A percentile compares a stretch with the other conserved stretches of the same genome.
phyloP scores from a whole-genome alignment of 164 flowering plant species.

The Annona squamosa region DNA sequence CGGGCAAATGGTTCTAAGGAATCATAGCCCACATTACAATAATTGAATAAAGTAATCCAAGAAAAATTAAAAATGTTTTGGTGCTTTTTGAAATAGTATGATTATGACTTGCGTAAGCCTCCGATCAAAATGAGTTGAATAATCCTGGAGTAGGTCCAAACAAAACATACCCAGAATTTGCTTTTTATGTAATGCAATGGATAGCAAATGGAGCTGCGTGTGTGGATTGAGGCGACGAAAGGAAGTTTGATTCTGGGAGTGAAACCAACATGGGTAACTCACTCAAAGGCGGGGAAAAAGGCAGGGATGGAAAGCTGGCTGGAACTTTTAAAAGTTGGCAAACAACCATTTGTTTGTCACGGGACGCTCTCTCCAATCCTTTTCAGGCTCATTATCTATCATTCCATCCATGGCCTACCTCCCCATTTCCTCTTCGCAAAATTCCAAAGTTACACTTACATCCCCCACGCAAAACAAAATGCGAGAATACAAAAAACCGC shows the following conservation, averaged over 20 bases:
- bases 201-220: too few relatives aligned
- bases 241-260: neutral
- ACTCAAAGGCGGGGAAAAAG: neutral
- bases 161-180: too few relatives aligned
- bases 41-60: too few relatives aligned
- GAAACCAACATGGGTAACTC: neutral
- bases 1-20: too few relatives aligned
- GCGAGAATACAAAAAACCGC: conserved; percentile 32
- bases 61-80: too few relatives aligned
- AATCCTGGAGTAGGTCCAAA: too few relatives aligned
- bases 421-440: neutral
- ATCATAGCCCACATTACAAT: too few relatives aligned
- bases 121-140: too few relatives aligned
- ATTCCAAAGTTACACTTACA: conserved; percentile 9
- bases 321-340: neutral
- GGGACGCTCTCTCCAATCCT: neutral
- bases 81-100: too few relatives aligned
- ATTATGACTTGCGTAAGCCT: too few relatives aligned
- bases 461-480: conserved; percentile 23
- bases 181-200: too few relatives aligned
- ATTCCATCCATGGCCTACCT: neutral
- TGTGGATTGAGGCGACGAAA: too few relatives aligned
- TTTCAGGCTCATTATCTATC: conserved; percentile 3
- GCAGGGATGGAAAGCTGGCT: neutral
- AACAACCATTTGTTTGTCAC: conserved; percentile 9